phyloP scores from a whole-genome alignment of 805 yeast species.

The Metschnikowia sp. region DNA sequence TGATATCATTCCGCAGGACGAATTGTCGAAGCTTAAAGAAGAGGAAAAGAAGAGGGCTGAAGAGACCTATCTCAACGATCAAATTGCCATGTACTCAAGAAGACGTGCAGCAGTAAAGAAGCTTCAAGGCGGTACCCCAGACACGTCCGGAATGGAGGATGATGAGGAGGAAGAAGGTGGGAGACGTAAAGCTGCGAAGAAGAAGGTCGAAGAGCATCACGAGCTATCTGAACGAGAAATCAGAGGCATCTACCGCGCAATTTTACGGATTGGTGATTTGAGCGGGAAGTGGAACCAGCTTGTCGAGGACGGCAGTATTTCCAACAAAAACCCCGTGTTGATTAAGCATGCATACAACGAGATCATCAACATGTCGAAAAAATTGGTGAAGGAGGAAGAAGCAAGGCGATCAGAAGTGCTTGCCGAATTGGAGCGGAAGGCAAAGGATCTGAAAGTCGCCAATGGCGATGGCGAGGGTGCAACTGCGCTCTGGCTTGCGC shows the following conservation, averaged over 20 bases:
- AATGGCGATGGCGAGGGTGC: constrained; percentile 36
- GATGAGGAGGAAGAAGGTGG: constrained; percentile 35
- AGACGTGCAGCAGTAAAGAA: constrained; percentile 71
- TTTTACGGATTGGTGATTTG: constrained; percentile 79
- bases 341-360: constrained; percentile 77
- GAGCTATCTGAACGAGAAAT: constrained; percentile 81
- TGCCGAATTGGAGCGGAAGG: constrained; percentile 58
- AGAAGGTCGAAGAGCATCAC: constrained; percentile 35
- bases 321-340: constrained; percentile 77
- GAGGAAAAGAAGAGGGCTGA: constrained; percentile 86
- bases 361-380: constrained; percentile 58
- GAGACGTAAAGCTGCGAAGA: constrained; percentile 23
- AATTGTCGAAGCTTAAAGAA: constrained; percentile 80
- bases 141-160: constrained; percentile 38
- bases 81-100: constrained; percentile 81
- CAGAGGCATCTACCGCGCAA: constrained; percentile 78
- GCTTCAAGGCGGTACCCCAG: constrained; percentile 38
- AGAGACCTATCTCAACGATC: constrained; percentile 83
- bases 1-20: constrained; percentile 96
- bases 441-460: constrained; percentile 47
- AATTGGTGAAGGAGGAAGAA: constrained; percentile 63
- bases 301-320: constrained; percentile 83
- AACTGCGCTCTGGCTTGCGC: constrained; percentile 53
- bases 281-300: constrained; percentile 75
- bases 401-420: constrained; percentile 53